Base-by-base conservation (phyloP, 2,329 filamentous ascomycete species). In the Magnaporthiopsis poae region DNA sequence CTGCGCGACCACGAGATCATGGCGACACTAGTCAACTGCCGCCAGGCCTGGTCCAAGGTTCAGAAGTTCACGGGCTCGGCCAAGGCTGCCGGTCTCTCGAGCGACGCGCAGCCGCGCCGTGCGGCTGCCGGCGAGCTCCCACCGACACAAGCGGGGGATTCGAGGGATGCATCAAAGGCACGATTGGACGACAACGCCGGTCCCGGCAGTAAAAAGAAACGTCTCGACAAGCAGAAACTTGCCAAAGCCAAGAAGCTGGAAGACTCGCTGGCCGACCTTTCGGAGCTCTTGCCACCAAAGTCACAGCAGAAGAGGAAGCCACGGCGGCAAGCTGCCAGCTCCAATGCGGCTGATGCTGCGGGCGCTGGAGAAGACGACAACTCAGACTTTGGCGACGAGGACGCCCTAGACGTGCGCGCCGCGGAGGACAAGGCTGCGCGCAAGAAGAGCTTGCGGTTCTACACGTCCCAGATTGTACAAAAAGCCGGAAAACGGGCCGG, bases 391-490 rank as follows among this genome's bases (percentile, higher is more conserved):
- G 95, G 94, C 71, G 95, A 99, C 73, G 92, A 96, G 75, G 89
- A 91, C 21, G 80, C 82, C 4, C 84, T 98, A 67, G 91, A 92
- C 66, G 87, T 88, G 13, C 84, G 88, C 68, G 88, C 94, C 68
- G 89, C 91, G 0, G 90, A 90, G 60, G 91, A 96, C 73, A 99
- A 99, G 79, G 90, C 89, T 0, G 86, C 87, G 68, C 90, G 90
- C 77, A 96, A 95, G 83, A 96, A 96, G 82, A 92, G 87, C 70
- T 85, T 99, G 67, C 90, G 92, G 69, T 99, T 99, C 82, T 99
- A 99, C 84, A 98, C 96, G 2, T 96, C 93, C 3, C 95, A 99
- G 76, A 95, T 99, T 70, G 90, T 91, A 35, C 94, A 98, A 76
- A 98, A 97, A 79, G 88, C 91, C 67, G 96, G 92, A 80, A 93